phyloP scores from a whole-genome alignment of 371 early-diverging fungal species.

The Zopfochytrium polystomum region DNA sequence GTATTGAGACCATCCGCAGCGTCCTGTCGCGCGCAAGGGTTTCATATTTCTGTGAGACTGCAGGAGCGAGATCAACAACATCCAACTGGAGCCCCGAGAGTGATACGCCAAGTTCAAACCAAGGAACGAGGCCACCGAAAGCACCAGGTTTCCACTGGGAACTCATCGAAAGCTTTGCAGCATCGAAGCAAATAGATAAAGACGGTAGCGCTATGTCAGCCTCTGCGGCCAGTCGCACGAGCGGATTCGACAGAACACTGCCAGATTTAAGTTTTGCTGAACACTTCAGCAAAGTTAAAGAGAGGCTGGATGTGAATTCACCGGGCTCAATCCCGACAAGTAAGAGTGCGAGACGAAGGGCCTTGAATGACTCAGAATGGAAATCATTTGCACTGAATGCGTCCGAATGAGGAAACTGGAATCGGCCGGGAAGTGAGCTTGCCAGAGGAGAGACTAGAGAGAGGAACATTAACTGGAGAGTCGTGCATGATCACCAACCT shows the following conservation, averaged over 20 bases:
- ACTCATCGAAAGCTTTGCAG: not conserved
- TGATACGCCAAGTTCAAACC: not conserved
- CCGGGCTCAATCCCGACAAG: not conserved
- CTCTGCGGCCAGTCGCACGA: not conserved
- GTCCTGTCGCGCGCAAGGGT: not conserved
- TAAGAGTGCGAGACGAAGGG: not conserved
- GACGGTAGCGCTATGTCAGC: not conserved
- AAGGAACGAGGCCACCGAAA: not conserved
- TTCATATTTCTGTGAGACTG: not conserved
- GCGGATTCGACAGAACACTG: not conserved
- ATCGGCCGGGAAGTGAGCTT: not conserved
- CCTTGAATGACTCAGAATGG: not conserved
- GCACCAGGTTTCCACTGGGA: not conserved
- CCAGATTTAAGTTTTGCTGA: not conserved
- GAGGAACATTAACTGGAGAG: not conserved
- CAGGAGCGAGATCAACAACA: not conserved
- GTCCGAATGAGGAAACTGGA: not conserved
- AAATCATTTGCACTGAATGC: no score
- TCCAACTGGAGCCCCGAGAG: not conserved
- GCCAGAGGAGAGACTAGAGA: not conserved
- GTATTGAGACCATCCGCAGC: not conserved
- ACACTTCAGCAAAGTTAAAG: not conserved
- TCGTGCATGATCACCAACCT: not conserved
- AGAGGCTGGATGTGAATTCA: not conserved
- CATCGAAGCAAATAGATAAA: not conserved